Evolutionary conservation across 352 stramenopile species (phyloP).

Genomic region (Globisporangium megalacanthum): DNA sequence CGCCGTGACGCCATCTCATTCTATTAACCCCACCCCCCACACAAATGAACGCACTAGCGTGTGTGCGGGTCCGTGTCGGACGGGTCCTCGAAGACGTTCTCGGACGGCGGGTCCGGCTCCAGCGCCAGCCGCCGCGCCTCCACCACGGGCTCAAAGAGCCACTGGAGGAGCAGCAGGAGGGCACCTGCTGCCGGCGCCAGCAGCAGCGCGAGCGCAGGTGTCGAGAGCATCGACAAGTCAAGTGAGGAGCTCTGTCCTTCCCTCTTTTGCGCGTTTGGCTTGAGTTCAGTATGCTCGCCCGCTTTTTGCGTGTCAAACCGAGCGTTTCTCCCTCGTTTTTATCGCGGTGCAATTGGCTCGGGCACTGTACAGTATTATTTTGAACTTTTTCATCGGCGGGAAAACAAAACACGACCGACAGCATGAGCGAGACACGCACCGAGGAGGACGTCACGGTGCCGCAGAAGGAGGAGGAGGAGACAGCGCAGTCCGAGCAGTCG

Average conservation of each 20-base stretch:
- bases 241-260: not conserved
- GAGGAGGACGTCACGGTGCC: not conserved
- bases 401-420: not conserved
- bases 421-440: slow-evolving; percentile 2
- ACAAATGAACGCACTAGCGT: slow-evolving; percentile 26
- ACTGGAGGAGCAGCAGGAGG: slow-evolving; percentile 38
- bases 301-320: too few relatives aligned
- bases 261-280: not conserved
- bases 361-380: too few relatives aligned
- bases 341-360: too few relatives aligned
- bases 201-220: slow-evolving; percentile 5
- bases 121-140: slow-evolving; percentile 47
- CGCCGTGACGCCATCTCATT: too few relatives aligned
- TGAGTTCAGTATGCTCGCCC: not conserved
- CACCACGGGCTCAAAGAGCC: slow-evolving; percentile 49
- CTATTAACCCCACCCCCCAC: not conserved
- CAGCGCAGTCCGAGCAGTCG: not conserved
- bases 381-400: too few relatives aligned
- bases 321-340: too few relatives aligned
- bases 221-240: too few relatives aligned
- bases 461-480: not conserved
- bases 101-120: slow-evolving; percentile 41
- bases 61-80: slow-evolving; percentile 21
- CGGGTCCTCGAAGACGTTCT: slow-evolving; percentile 58
- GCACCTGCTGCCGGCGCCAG: slow-evolving; percentile 14